Base-by-base conservation (phyloP, 1,139 yeast genomes). In the Geotrichum restrictum region DNA sequence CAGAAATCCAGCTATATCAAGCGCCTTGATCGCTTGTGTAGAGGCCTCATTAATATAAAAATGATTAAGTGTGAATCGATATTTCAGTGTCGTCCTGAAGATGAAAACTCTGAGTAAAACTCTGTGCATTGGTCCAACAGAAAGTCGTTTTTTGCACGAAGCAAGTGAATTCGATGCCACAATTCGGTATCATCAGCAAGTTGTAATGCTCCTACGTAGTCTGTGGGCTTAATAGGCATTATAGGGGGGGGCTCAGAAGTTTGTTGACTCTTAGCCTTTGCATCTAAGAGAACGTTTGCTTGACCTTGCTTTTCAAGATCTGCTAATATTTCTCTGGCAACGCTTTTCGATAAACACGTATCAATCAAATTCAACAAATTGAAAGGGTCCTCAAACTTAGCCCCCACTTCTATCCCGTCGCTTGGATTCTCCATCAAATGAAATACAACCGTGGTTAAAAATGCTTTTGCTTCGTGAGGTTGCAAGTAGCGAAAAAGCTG, bases 401-500 rank as follows among this genome's bases (percentile, higher is more conserved):
- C 3, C 36, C n/a, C 22, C 21, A 19, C 24, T 36, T 39, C n/a
- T 13, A 19, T 5, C 8, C 8, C 7, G 29, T 24, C 29, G 29
- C 8, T 8, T 24, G 29, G 22, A 24, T 21, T 24, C 3, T 49
- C 36, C 33, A 46, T 33, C 24, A 51, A 31, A 31, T 39, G 27
- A 31, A 46, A 41, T 29, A 40, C 47, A n/a, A 46, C 45, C 6
- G 39, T 36, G 24, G 21, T 42, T 4, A 51, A 18, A 2, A 51
- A 31, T 13, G 48, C 51, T 36, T 46, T 51, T 21, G 47, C 40
- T 29, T 51, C 54, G 27, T 46, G 34, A 1, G 54, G 54, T 14
- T 46, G 38, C 31, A 51, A 34, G 22, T 51, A 51, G n/a, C 45
- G 38, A 2, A 51, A 29, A 21, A 51, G 42, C 16, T 51, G 50